These are phyloP conservation scores for apple (Malus domestica) DNA, from an alignment of 306 rosid genomes.

Conservation along the genomic window ASM211411v1 NC_041794.1:25725001-25725500, in stretches of 20 bases:
- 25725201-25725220: not conserved
- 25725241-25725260: not conserved
- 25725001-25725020: no score
- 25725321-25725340: constrained; percentile 49
- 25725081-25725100: constrained; percentile 73
- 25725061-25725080: constrained; percentile 77
- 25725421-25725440: constrained; percentile 64
- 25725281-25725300: constrained; percentile 77
- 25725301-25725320: constrained; percentile 73
- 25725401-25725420: constrained; percentile 76
- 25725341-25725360: constrained; percentile 35
- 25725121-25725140: constrained; percentile 91
- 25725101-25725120: constrained; percentile 68
- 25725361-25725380: constrained; percentile 23
- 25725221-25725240: not conserved
- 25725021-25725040: no score
- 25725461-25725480: constrained; percentile 10
- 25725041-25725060: not conserved
- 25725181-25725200: not conserved
- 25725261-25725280: constrained; percentile 94
- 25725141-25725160: constrained; percentile 45
- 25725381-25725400: constrained; percentile 67
- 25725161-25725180: constrained; percentile 1
- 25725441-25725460: constrained; percentile 37
- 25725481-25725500: not conserved